These are phyloP conservation scores for Biscogniauxia sp. DNA, from an alignment of 2,329 filamentous ascomycete species.

Conservation along the genomic window DNA sequence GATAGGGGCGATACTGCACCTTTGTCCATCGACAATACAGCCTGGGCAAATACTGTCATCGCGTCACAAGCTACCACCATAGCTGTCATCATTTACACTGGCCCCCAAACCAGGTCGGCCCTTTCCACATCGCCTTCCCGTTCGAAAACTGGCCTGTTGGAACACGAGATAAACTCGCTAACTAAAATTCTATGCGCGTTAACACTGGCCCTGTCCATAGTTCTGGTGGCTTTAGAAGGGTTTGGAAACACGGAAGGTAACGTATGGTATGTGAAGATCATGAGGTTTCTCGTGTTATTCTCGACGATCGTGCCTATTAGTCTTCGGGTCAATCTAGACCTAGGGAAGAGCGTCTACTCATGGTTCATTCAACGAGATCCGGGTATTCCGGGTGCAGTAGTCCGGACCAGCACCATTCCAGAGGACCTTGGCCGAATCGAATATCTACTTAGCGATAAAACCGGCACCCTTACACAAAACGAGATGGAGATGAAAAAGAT, in stretches of 20 bases:
- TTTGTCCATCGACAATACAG: slow-evolving; percentile 92
- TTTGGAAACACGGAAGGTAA: slow-evolving; percentile 66
- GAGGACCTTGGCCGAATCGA: slow-evolving; percentile 95
- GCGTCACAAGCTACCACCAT: slow-evolving; percentile 88
- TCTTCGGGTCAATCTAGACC: slow-evolving; percentile 90
- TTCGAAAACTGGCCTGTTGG: slow-evolving; percentile 89
- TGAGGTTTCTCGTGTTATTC: slow-evolving; percentile 96
- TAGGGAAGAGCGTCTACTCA: slow-evolving; percentile 95
- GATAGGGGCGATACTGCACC: slow-evolving; percentile 59
- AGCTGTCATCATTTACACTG: slow-evolving; percentile 91
- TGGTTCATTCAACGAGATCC: slow-evolving; percentile 91
- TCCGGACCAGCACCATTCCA: slow-evolving; percentile 94
- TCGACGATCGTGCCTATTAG: slow-evolving; percentile 99
- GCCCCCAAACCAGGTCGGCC: slow-evolving; percentile 88
- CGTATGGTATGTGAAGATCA: slow-evolving; percentile 93
- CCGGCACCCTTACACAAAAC: slow-evolving; percentile 95
- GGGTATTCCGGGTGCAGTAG: slow-evolving; percentile 87
- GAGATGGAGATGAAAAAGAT: slow-evolving; percentile 99
- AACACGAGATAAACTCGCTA: slow-evolving; percentile 94
- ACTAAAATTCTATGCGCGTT: slow-evolving; percentile 94
- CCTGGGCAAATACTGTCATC: slow-evolving; percentile 97
- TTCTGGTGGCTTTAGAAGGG: slow-evolving; percentile 83
- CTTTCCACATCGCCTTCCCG: slow-evolving; percentile 88
- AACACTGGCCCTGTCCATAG: slow-evolving; percentile 80
- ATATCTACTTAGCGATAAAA: slow-evolving; percentile 95